Conservation (phyloP, 805 yeast species). For the Saturnispora sekii region DNA sequence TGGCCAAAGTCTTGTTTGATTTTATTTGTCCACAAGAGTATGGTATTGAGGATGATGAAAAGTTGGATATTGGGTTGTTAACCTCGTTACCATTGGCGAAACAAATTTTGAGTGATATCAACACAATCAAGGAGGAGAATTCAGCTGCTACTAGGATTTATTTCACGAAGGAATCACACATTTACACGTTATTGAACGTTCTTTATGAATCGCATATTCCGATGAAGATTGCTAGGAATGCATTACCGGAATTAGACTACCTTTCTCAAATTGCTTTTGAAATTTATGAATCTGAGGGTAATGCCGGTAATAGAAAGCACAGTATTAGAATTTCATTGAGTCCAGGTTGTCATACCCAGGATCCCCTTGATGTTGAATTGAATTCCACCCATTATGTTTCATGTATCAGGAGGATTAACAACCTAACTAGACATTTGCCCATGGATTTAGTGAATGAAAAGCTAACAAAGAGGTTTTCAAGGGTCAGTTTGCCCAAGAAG, state of each 20-base stretch:
- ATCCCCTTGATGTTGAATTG: conserved; percentile 91
- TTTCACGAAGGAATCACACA: conserved; percentile 95
- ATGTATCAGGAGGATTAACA: conserved; percentile 75
- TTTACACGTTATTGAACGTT: conserved; percentile 84
- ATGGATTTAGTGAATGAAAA: conserved; percentile 79
- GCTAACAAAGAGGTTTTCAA: conserved; percentile 67
- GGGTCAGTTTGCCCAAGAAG: conserved; percentile 86
- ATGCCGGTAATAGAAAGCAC: conserved; percentile 66
- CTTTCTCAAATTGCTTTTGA: conserved; percentile 92
- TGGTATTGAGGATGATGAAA: conserved; percentile 92
- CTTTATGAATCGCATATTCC: conserved; percentile 89
- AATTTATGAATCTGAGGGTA: conserved; percentile 68
- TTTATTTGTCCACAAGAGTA: conserved; percentile 98
- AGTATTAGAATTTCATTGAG: conserved; percentile 85
- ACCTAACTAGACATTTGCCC: conserved; percentile 87
- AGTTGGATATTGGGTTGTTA: conserved; percentile 87
- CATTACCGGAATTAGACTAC: conserved; percentile 92
- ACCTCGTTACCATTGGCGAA: conserved; percentile 91
- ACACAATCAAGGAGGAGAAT: conserved; percentile 66
- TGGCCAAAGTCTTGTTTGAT: conserved; percentile 90
- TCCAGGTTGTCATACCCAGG: conserved; percentile 98
- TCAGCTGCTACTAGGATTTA: conserved; percentile 80
- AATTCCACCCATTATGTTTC: conserved; percentile 96
- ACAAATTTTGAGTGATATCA: conserved; percentile 73
- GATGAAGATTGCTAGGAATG: conserved; percentile 91